Percentiles rank a stretch among this genome's conserved stretches.
Evolutionary conservation across 108 stramenopile genomes (phyloP).

Genomic region (Stephanodiscus minutulus): DNA sequence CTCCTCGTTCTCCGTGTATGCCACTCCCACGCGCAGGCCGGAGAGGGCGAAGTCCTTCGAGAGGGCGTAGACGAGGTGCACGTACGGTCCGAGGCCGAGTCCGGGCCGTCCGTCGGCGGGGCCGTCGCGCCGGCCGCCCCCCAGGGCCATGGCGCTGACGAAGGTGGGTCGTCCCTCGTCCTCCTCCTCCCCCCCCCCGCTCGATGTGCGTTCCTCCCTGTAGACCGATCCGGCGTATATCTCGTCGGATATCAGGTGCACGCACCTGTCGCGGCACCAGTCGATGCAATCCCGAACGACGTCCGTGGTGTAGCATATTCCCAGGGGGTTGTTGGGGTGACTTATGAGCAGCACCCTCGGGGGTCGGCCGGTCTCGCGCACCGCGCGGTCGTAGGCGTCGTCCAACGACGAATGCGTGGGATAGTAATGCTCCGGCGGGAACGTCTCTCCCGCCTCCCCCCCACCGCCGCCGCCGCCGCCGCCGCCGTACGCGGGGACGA

Average conservation of each 20-base stretch:
- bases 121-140: slow-evolving; percentile 10
- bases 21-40: slow-evolving; percentile 82
- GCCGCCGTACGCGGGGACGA: slow-evolving; percentile 70
- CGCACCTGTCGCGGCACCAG: slow-evolving; percentile 70
- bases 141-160: slow-evolving; percentile 65
- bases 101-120: slow-evolving; percentile 12
- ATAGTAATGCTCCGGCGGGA: slow-evolving; percentile 66
- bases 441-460: slow-evolving; percentile 4
- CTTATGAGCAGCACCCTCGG: slow-evolving; percentile 75
- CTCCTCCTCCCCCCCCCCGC: slow-evolving; percentile 1
- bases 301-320: slow-evolving; percentile 76
- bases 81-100: slow-evolving; percentile 71
- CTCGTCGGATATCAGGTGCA: slow-evolving; percentile 88
- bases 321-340: slow-evolving; percentile 87
- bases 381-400: slow-evolving; percentile 58
- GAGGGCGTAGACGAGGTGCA: slow-evolving; percentile 83
- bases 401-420: slow-evolving; percentile 62
- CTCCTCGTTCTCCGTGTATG: slow-evolving; percentile 78
- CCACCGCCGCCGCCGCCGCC: neutral
- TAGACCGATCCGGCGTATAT: slow-evolving; percentile 88
- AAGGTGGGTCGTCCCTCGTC: slow-evolving; percentile 51
- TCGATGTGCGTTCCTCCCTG: slow-evolving; percentile 12
- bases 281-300: slow-evolving; percentile 77
- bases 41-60: slow-evolving; percentile 90
- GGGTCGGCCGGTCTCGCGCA: slow-evolving; percentile 36